A percentile compares a stretch with the other conserved stretches of the same genome.
Evolutionary conservation across 371 early-diverging fungal genomes (phyloP).

Genomic region (Mortierella sp.): DNA sequence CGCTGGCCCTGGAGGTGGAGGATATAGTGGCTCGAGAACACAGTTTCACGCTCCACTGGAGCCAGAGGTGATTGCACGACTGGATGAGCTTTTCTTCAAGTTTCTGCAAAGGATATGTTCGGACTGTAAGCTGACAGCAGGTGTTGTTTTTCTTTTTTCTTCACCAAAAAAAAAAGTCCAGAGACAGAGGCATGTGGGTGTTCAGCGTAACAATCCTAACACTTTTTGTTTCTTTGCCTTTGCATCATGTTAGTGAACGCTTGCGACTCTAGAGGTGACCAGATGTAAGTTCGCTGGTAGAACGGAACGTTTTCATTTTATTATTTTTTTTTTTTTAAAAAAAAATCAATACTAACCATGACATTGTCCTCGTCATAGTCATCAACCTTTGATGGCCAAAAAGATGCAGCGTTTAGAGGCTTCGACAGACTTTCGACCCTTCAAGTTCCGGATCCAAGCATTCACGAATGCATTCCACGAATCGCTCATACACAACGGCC

Average conservation of each 20-base stretch:
- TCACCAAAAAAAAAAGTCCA: too few species aligned
- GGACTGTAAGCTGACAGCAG: slow-evolving; percentile 57
- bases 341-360: too few species aligned
- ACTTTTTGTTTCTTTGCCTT: not conserved
- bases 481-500: slow-evolving; percentile 61
- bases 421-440: slow-evolving; percentile 69
- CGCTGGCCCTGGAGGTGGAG: slow-evolving; percentile 9
- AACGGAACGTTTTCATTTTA: too few species aligned
- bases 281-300: slow-evolving; percentile 69
- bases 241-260: slow-evolving; percentile 60
- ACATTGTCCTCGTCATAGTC: slow-evolving; percentile 47
- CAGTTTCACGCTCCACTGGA: slow-evolving; percentile 62
- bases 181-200: too few species aligned
- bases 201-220: too few species aligned
- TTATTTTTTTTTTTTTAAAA: not conserved
- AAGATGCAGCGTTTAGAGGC: slow-evolving; percentile 72
- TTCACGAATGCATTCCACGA: slow-evolving; percentile 74
- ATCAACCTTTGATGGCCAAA: slow-evolving; percentile 74
- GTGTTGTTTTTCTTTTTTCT: too few species aligned
- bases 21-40: slow-evolving; percentile 24
- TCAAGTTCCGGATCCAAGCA: slow-evolving; percentile 77
- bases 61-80: slow-evolving; percentile 59
- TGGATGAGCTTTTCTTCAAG: slow-evolving; percentile 69
- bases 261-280: slow-evolving; percentile 67
- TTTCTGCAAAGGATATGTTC: slow-evolving; percentile 72